A percentile compares a stretch with the other conserved stretches of the same genome.
Conservation (phyloP, 2,329 filamentous ascomycete species). For the Neodidymelliopsis sp. region DNA sequence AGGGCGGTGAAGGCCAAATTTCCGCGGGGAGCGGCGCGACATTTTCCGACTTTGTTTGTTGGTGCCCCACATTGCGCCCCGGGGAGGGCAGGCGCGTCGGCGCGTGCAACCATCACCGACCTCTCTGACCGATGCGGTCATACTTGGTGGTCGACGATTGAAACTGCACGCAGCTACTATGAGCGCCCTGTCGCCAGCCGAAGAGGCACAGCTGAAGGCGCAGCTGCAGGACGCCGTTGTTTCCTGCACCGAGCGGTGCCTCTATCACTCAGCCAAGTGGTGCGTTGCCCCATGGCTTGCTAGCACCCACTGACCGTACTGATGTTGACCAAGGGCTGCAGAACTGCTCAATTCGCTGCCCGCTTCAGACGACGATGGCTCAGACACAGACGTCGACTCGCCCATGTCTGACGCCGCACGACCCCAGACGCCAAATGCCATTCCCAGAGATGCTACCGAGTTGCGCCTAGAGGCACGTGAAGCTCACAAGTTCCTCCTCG, state of each 20-base stretch:
- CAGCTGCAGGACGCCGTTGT: slow-evolving; percentile 85
- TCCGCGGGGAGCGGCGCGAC: slow-evolving; percentile 25
- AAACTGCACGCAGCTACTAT: slow-evolving; percentile 24
- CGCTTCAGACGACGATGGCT: slow-evolving; percentile 59
- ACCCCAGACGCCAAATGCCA: slow-evolving; percentile 53
- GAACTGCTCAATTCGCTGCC: slow-evolving; percentile 89
- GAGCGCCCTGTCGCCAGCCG: slow-evolving; percentile 49
- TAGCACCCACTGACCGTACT: slow-evolving; percentile 19
- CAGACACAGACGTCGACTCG: slow-evolving; percentile 66
- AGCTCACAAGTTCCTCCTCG: slow-evolving; percentile 82
- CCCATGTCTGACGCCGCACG: slow-evolving; percentile 63
- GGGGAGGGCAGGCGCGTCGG: slow-evolving; percentile 31
- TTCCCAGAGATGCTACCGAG: slow-evolving; percentile 73
- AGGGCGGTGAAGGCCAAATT: slow-evolving; percentile 29
- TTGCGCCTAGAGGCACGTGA: slow-evolving; percentile 79
- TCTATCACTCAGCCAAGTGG: slow-evolving; percentile 98
- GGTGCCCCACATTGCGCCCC: slow-evolving; percentile 23
- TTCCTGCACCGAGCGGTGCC: slow-evolving; percentile 90
- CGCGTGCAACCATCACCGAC: slow-evolving; percentile 21
- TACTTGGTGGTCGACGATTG: slow-evolving; percentile 13
- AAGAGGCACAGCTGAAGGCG: slow-evolving; percentile 68
- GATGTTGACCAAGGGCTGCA: slow-evolving; percentile 73
- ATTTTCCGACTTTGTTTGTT: slow-evolving; percentile 28
- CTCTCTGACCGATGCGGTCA: slow-evolving; percentile 19
- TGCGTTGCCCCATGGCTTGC: slow-evolving; percentile 48